Evolutionary conservation across 805 yeast genomes (phyloP).

Genomic region (Kodamaea nitidulidarum): DNA sequence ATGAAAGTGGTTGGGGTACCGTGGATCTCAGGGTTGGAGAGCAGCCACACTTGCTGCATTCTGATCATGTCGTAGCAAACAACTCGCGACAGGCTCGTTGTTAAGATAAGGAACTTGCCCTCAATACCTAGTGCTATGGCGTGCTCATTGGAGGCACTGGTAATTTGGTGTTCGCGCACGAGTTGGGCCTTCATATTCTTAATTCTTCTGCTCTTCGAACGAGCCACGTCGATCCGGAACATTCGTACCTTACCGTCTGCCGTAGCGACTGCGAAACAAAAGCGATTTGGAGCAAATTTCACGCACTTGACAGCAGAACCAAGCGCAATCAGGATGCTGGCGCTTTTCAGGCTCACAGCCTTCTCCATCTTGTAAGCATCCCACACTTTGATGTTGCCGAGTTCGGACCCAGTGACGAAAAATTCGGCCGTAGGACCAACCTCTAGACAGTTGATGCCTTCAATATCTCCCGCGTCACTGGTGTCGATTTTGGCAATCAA

Average conservation of each 20-base stretch:
- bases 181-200: slow-evolving; percentile 25
- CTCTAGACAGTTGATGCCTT: slow-evolving; percentile 50
- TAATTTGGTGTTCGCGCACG: slow-evolving; percentile 40
- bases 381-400: slow-evolving; percentile 76
- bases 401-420: slow-evolving; percentile 74
- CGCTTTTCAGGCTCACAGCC: slow-evolving; percentile 48
- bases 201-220: slow-evolving; percentile 33
- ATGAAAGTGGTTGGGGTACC: slow-evolving; percentile 65
- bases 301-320: slow-evolving; percentile 49
- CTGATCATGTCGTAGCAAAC: slow-evolving; percentile 54
- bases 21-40: slow-evolving; percentile 56
- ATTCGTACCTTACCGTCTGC: slow-evolving; percentile 43
- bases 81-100: slow-evolving; percentile 53
- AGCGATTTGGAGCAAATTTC: slow-evolving; percentile 48
- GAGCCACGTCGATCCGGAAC: slow-evolving; percentile 28
- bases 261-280: slow-evolving; percentile 56
- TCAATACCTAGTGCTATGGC: neutral
- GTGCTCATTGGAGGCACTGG: slow-evolving; percentile 42
- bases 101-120: slow-evolving; percentile 35
- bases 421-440: slow-evolving; percentile 60
- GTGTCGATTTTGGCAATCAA: slow-evolving; percentile 64
- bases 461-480: slow-evolving; percentile 25
- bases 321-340: slow-evolving; percentile 45
- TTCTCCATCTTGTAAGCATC: slow-evolving; percentile 61
- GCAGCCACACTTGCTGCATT: slow-evolving; percentile 38